These are phyloP conservation scores for Zoysia pacifica DNA, from an alignment of 176 grass and related monocot species.

Conservation along the genomic window DNA sequence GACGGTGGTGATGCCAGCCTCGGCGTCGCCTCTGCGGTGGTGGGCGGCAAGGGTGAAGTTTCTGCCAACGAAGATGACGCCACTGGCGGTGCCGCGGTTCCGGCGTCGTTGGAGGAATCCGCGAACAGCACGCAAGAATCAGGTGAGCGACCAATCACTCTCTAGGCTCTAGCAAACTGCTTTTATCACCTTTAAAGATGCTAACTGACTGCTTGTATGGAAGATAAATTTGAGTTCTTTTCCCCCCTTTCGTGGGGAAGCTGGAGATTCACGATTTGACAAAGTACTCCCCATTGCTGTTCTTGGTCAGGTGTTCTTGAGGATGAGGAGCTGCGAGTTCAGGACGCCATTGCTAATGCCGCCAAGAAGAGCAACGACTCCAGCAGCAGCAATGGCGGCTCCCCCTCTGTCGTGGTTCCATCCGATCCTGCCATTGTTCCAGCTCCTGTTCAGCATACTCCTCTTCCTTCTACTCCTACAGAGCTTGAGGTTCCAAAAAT, in stretches of 20 bases:
- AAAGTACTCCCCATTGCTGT: not conserved
- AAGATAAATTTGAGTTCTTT: not conserved
- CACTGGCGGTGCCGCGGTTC: not conserved
- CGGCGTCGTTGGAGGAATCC: constrained; percentile 35
- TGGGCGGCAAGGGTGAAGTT: not conserved
- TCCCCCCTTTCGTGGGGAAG: not conserved
- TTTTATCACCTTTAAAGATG: not conserved
- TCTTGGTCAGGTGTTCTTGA: constrained; percentile 41
- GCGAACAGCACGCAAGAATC: constrained; percentile 40
- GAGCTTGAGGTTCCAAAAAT: constrained; percentile 1
- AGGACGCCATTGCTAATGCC: not conserved
- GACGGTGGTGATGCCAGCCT: constrained; percentile 2
- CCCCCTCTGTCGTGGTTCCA: not conserved
- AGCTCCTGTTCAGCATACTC: constrained; percentile 24
- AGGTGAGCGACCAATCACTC: constrained; percentile 8
- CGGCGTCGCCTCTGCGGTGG: not conserved
- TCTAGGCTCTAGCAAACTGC: not conserved
- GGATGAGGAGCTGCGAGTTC: constrained; percentile 41
- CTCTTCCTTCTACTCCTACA: not conserved
- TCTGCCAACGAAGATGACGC: constrained; percentile 9
- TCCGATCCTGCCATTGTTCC: constrained; percentile 37
- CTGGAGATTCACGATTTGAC: constrained; percentile 21
- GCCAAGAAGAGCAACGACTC: not conserved
- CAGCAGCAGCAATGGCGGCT: constrained; percentile 26
- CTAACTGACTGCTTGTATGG: not conserved